Evolutionary conservation across 768 basidiomycete species (phyloP).

Genomic region (Pholiota microspora): DNA sequence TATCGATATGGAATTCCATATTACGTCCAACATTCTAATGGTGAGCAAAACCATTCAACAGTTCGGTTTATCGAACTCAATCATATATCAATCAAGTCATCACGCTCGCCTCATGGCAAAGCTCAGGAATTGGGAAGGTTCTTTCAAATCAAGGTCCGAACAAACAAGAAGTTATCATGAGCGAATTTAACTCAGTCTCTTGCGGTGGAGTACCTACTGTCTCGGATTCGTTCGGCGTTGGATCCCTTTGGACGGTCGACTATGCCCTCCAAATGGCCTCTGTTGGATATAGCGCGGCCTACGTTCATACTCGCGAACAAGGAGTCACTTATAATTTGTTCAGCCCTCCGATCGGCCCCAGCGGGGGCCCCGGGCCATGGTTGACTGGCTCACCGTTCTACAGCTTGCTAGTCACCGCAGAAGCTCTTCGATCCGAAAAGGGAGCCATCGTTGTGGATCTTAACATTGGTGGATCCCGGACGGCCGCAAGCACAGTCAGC

Average conservation of each 20-base stretch:
- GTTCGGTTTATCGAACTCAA: neutral
- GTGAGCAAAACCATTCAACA: slow-evolving; percentile 22
- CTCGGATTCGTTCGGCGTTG: slow-evolving; percentile 50
- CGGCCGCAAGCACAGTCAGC: slow-evolving; percentile 37
- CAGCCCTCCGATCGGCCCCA: slow-evolving; percentile 35
- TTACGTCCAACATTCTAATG: slow-evolving; percentile 46
- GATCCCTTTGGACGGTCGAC: slow-evolving; percentile 49
- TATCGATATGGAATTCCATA: slow-evolving; percentile 37
- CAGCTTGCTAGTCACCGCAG: slow-evolving; percentile 43
- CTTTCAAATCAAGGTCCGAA: slow-evolving; percentile 27
- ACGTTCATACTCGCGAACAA: slow-evolving; percentile 52
- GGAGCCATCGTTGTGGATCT: slow-evolving; percentile 47
- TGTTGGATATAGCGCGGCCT: slow-evolving; percentile 46
- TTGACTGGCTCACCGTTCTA: slow-evolving; percentile 50
- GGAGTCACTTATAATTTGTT: slow-evolving; percentile 54
- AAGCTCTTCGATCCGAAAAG: slow-evolving; percentile 38
- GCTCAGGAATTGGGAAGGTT: slow-evolving; percentile 35
- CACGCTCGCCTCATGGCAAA: slow-evolving; percentile 43
- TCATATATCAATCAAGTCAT: slow-evolving; percentile 29
- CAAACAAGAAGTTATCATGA: slow-evolving; percentile 42
- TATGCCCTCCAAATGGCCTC: slow-evolving; percentile 52
- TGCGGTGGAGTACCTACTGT: slow-evolving; percentile 51
- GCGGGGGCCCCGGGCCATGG: slow-evolving; percentile 39
- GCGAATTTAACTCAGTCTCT: slow-evolving; percentile 53
- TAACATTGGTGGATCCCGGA: slow-evolving; percentile 36